A percentile compares a stretch with the other conserved stretches of the same genome.
phyloP scores from a whole-genome alignment of 192 early-diverging fungal species.

The Backusella macrospora region DNA sequence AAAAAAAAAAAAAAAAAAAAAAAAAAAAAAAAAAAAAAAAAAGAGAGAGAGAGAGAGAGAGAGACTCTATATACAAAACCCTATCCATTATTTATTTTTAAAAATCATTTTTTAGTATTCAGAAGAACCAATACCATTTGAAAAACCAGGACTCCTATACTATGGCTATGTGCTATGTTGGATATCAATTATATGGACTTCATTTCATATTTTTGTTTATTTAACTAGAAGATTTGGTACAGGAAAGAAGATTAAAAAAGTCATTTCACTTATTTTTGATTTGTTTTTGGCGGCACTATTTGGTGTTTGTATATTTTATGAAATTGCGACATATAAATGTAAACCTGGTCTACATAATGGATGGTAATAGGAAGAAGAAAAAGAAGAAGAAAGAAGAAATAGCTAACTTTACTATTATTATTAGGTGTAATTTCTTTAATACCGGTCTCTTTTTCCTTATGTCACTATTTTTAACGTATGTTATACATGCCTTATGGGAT shows the following conservation, averaged over 20 bases:
- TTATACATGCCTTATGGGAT: slow-evolving; percentile 17
- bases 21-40: too few species aligned
- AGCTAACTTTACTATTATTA: neutral
- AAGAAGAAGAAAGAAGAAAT: neutral
- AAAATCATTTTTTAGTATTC: neutral
- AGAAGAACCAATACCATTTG: slow-evolving; percentile 2
- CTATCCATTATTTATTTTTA: neutral
- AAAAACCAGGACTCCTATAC: neutral
- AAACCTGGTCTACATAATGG: slow-evolving; percentile 21
- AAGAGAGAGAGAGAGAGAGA: too few species aligned
- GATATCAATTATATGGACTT: slow-evolving; percentile 12
- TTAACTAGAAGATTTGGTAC: slow-evolving; percentile 18
- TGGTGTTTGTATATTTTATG: slow-evolving; percentile 17
- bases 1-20: neutral
- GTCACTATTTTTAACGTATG: slow-evolving; percentile 14
- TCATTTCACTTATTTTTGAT: neutral
- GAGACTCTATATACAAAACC: neutral
- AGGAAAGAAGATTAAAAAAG: neutral
- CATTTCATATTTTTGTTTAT: slow-evolving; percentile 23
- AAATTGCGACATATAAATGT: slow-evolving; percentile 18
- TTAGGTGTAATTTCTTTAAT: slow-evolving; percentile 19
- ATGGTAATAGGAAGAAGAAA: neutral
- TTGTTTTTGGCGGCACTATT: neutral
- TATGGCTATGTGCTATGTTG: slow-evolving; percentile 7
- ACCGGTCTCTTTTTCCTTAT: slow-evolving; percentile 16